phyloP scores from a whole-genome alignment of 495 filamentous ascomycete species.

The Xylaria grammica region DNA sequence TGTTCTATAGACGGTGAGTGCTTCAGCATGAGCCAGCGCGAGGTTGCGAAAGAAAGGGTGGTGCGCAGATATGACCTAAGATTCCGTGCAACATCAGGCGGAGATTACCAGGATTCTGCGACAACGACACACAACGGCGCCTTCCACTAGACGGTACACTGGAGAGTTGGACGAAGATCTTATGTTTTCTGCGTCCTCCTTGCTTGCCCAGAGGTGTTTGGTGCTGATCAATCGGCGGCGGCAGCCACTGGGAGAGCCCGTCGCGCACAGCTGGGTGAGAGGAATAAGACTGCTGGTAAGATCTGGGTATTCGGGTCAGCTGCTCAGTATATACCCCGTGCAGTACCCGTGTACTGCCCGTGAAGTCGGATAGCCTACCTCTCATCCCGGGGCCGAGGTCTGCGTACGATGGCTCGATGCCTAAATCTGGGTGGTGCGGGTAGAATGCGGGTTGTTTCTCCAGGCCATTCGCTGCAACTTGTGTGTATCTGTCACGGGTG shows the following conservation, averaged over 20 bases:
- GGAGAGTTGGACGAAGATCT: not conserved
- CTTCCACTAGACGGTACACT: not conserved
- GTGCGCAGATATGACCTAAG: constrained; percentile 10
- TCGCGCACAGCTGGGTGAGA: not conserved
- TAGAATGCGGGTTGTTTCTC: too few relatives aligned
- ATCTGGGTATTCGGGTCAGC: not conserved
- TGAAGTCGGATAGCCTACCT: too few relatives aligned
- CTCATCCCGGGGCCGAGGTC: not conserved
- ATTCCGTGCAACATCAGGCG: constrained; percentile 11
- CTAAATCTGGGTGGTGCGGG: not conserved
- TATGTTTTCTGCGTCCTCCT: not conserved
- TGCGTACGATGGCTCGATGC: not conserved
- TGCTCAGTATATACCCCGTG: constrained; percentile 2
- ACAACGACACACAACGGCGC: not conserved
- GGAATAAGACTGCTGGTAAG: not conserved
- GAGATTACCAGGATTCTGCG: constrained; percentile 4
- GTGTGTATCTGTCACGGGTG: too few relatives aligned
- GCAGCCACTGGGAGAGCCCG: not conserved
- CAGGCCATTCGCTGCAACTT: too few relatives aligned
- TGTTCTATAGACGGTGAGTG: not conserved
- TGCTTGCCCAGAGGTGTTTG: not conserved
- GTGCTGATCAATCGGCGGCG: not conserved
- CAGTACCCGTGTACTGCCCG: not conserved
- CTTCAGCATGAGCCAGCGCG: not conserved
- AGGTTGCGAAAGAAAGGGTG: not conserved